Base-by-base conservation (phyloP, 805 yeast species). In the Pichia insulana region DNA sequence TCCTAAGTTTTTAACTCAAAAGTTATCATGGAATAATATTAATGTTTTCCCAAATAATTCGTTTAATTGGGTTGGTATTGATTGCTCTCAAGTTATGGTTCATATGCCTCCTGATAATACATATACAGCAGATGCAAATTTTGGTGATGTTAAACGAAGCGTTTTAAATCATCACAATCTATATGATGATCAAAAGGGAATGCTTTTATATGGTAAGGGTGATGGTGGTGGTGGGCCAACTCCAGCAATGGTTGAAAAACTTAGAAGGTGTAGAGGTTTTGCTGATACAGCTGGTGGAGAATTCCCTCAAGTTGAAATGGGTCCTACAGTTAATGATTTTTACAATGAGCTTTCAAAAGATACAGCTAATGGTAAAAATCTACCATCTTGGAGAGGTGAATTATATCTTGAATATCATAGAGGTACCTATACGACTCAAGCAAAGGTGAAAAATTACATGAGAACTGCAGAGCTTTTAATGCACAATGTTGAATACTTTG, bases 161-260 rank as follows among this genome's bases (percentile, higher is more conserved):
- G 72, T 80, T 42, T 64, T 68, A 20, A 90, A 87, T 56, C 95
- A 92, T 64, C 84, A 89, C 65, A 86, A 89, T 54, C 66, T 84
- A 50, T 80, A 87, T 44, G 76, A 79, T 47, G 88, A 80, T 42
- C 90, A 84, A 46, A 78, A 84, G 9, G 90, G 95, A 0, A 67
- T 90, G 52, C 65, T 92, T 56, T 67, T 88, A 34, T 92, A 76
- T 54, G 98, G 98, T 32, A 80, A 83, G 54, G 98, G 98, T 55
- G 98, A 90, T 59, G 98, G 98, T 53, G 98, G 98, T 48, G 98
- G 98, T 50, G 98, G 98, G 7, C 97, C 98, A 36, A 80, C 86
- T 4, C 83, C 84, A 32, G 95, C 85, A 56, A 89, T 88, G 95
- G 55, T 90, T 49, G 97, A 92, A 58, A 89, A 87, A 59, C 70